Conservation (phyloP, 2,329 filamentous ascomycete species). For the Cytospora mali region DNA sequence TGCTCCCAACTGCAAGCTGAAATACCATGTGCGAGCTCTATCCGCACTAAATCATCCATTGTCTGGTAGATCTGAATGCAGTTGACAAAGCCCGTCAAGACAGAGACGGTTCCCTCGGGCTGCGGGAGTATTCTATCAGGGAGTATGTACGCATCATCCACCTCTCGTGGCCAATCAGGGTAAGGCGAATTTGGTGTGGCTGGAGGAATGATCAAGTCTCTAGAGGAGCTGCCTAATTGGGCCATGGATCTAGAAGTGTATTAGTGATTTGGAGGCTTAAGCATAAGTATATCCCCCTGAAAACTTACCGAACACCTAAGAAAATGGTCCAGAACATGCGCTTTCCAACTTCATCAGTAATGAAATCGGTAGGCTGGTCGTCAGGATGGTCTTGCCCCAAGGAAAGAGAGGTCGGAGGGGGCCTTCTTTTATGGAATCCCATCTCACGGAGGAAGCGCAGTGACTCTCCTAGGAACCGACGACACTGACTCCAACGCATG, state of each 20-base stretch:
- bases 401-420: slow-evolving; percentile 40
- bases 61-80: slow-evolving; percentile 78
- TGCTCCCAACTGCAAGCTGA: slow-evolving; percentile 75
- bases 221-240: slow-evolving; percentile 72
- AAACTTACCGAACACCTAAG: slow-evolving; percentile 65
- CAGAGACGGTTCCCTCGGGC: slow-evolving; percentile 66
- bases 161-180: slow-evolving; percentile 76
- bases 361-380: slow-evolving; percentile 62
- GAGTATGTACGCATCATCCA: slow-evolving; percentile 82
- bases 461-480: slow-evolving; percentile 73
- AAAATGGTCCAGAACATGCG: slow-evolving; percentile 85
- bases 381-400: slow-evolving; percentile 46
- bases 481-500: slow-evolving; percentile 66
- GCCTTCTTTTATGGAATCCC: slow-evolving; percentile 61
- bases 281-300: neutral
- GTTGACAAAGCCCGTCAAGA: slow-evolving; percentile 78
- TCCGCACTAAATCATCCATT: slow-evolving; percentile 76
- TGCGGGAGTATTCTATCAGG: slow-evolving; percentile 71
- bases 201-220: slow-evolving; percentile 74
- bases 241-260: slow-evolving; percentile 64
- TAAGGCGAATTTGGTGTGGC: slow-evolving; percentile 75
- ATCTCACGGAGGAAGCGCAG: slow-evolving; percentile 70
- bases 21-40: slow-evolving; percentile 81
- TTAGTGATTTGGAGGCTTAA: slow-evolving; percentile 25
- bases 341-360: slow-evolving; percentile 73